Conservation (phyloP, 2,329 filamentous ascomycete species). For the Pseudocercospora macadamiae region DNA sequence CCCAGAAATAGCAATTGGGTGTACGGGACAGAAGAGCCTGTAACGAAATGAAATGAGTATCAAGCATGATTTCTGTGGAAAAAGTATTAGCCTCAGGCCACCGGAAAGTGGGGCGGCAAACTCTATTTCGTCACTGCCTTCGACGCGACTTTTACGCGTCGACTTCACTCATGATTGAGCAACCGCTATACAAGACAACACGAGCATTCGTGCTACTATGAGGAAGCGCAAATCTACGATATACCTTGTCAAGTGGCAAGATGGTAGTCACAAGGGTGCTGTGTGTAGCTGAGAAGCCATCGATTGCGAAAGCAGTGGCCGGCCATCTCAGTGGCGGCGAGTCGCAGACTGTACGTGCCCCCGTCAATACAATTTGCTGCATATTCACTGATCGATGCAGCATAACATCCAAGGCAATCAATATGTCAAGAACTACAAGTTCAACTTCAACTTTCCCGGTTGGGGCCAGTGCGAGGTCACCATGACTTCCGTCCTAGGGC, state of each 20-base stretch:
- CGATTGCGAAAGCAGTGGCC: slow-evolving; percentile 92
- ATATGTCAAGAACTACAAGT: slow-evolving; percentile 93
- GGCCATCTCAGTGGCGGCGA: slow-evolving; percentile 81
- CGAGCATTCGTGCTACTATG: slow-evolving; percentile 9
- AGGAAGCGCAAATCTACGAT: not conserved
- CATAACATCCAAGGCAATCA: slow-evolving; percentile 66
- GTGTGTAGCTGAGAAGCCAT: slow-evolving; percentile 86
- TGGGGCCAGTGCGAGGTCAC: slow-evolving; percentile 85
- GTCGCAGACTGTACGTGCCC: slow-evolving; percentile 65
- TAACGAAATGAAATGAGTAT: too few species aligned
- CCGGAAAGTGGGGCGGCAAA: not conserved
- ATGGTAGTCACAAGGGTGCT: slow-evolving; percentile 60
- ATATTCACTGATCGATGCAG: slow-evolving; percentile 49
- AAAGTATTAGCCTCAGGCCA: not conserved
- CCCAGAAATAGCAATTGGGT: not conserved
- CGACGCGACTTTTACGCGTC: not conserved
- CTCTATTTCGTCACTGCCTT: too few species aligned
- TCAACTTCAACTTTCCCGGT: slow-evolving; percentile 80
- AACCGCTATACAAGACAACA: not conserved
- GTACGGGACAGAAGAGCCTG: slow-evolving; percentile 3
- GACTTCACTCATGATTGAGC: not conserved
- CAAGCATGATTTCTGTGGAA: too few species aligned
- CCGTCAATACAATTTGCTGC: not conserved
- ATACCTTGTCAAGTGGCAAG: slow-evolving; percentile 10
- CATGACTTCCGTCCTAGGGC: slow-evolving; percentile 92